Base-by-base conservation (phyloP, 1,284 basidiomycete species). In the Malassezia psittaci region DNA sequence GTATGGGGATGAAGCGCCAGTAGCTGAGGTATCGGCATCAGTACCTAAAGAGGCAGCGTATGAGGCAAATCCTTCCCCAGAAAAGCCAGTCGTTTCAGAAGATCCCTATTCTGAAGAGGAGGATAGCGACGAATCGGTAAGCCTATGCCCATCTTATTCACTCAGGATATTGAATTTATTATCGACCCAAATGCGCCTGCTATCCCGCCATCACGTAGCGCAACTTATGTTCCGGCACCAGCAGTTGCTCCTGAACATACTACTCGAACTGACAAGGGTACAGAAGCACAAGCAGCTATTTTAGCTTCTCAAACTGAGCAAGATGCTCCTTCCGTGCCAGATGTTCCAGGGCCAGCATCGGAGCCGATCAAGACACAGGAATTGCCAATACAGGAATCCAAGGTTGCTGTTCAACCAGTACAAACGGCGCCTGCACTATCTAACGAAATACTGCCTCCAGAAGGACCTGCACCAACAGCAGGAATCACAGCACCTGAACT, bases 141-240 rank as follows among this genome's bases (percentile, higher is more conserved):
- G 53, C 24, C 24, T n/a, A 29, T 50, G 16, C n/a, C 29, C 21
- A 7, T 21, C 19, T 6, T 18, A 47, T 50, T 6, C 49, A 40
- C 9, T 12, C 53, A 77, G 40, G 75, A 76, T 36, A 65, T 76
- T 54, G 75, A 76, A 47, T 75, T 76, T 50, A 69, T 76, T 50
- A 68, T 74, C 51, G 76, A 77, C 38, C 52, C 68, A n/a, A 64
- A 54, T 37, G 52, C 53, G 24, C 66, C 63, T 15, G 55, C 53
- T 0, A 52, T 60, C n/a, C 60, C 63, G n/a, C 68, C 66, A 33
- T 48, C 63, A 16, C 47, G 63, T 2, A 61, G 68, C 16, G 51
- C 65, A 8, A 62, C 67, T 12, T 45, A 59, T 6, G 44, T 12
- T 35, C 49, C 18, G 7, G 33, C 15, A 21, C 49, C 41, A 9